Evolutionary conservation across 257 asterid genomes (phyloP).

Genomic region (Haberlea rhodopensis): DNA sequence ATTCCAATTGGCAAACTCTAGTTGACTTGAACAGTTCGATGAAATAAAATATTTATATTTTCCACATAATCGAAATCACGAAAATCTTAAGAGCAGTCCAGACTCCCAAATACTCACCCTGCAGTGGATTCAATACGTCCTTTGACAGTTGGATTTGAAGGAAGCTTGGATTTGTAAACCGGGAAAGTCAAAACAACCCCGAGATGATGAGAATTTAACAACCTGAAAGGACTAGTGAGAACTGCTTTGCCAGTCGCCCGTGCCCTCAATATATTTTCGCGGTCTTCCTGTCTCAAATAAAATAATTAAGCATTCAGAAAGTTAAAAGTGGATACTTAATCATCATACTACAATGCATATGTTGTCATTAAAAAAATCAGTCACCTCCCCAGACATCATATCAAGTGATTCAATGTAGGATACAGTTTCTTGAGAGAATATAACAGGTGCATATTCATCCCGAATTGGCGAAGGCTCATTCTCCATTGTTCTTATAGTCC

Average conservation of each 20-base stretch:
- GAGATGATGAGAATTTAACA: constrained; percentile 72
- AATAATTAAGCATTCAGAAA: constrained; percentile 18
- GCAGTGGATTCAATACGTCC: constrained; percentile 75
- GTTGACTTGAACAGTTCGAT: neutral
- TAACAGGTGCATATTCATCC: constrained; percentile 90
- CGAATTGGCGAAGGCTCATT: constrained; percentile 75
- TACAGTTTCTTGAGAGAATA: constrained; percentile 87
- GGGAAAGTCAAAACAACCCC: constrained; percentile 96
- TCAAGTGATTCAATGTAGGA: constrained; percentile 83
- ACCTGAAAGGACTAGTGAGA: constrained; percentile 82
- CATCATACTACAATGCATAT: neutral
- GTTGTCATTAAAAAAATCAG: neutral
- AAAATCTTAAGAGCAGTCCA: neutral
- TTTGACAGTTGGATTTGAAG: constrained; percentile 51
- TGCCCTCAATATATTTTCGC: constrained; percentile 89
- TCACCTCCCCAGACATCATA: constrained; percentile 99
- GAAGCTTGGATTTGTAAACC: constrained; percentile 69
- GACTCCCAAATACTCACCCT: constrained; percentile 57
- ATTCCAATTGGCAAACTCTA: neutral
- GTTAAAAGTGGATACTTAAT: neutral
- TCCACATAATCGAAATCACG: neutral
- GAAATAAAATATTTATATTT: neutral
- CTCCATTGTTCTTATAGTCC: constrained; percentile 85
- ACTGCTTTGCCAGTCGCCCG: constrained; percentile 91
- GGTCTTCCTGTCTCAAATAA: constrained; percentile 68